Conservation (phyloP, 2,329 filamentous ascomycete genomes). For the Colletotrichum brevisporum region DNA sequence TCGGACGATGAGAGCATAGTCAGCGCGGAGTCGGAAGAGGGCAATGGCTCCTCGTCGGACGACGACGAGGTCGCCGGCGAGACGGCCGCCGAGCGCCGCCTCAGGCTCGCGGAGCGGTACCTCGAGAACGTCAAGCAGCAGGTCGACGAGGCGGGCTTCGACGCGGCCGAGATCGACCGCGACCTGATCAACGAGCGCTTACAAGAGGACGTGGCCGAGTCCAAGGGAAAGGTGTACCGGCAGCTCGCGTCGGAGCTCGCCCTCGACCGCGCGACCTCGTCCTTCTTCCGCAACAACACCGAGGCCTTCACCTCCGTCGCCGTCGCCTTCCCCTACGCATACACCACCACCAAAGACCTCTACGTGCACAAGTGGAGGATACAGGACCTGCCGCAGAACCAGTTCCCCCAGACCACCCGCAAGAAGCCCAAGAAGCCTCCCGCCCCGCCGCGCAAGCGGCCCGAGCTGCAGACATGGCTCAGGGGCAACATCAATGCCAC, state of each 20-base stretch:
- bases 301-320: slow-evolving; percentile 85
- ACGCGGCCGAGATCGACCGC: slow-evolving; percentile 92
- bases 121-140: slow-evolving; percentile 90
- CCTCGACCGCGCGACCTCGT: slow-evolving; percentile 76
- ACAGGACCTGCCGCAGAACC: slow-evolving; percentile 73
- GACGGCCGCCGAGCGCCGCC: slow-evolving; percentile 88
- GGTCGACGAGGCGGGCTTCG: slow-evolving; percentile 87
- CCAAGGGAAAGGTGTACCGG: slow-evolving; percentile 90
- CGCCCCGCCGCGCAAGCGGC: slow-evolving; percentile 72
- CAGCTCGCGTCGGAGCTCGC: slow-evolving; percentile 81
- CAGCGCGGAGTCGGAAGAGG: slow-evolving; percentile 61
- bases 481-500: slow-evolving; percentile 73
- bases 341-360: slow-evolving; percentile 90
- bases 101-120: slow-evolving; percentile 92
- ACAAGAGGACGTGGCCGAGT: slow-evolving; percentile 92
- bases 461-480: slow-evolving; percentile 73
- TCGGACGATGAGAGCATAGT: slow-evolving; percentile 70
- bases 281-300: slow-evolving; percentile 84
- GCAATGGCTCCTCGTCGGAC: slow-evolving; percentile 72
- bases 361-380: slow-evolving; percentile 92
- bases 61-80: slow-evolving; percentile 75
- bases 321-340: slow-evolving; percentile 83
- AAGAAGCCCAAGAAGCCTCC: slow-evolving; percentile 69
- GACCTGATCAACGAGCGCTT: slow-evolving; percentile 93
- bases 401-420: slow-evolving; percentile 71